Percentiles rank a stretch among this genome's conserved stretches.
These are phyloP conservation scores for Talaromyces rugulosus DNA, from an alignment of 2,329 filamentous ascomycete genomes.

Conservation along the genomic window DNA sequence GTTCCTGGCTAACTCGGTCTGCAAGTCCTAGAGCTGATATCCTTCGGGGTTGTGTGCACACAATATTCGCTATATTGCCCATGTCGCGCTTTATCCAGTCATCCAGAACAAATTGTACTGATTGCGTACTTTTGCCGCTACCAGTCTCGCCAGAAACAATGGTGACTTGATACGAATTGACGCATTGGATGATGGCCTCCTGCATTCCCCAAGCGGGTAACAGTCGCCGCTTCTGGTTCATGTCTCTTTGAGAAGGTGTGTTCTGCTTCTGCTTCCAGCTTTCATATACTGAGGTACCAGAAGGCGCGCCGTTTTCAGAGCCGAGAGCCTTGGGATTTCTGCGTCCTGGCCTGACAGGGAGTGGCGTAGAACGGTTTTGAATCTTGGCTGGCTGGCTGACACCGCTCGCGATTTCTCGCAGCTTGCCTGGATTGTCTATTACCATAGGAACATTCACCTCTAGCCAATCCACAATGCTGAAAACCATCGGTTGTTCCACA, in stretches of 20 bases:
- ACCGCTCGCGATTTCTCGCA: constrained; percentile 82
- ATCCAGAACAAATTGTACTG: constrained; percentile 91
- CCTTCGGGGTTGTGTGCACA: constrained; percentile 91
- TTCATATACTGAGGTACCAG: constrained; percentile 55
- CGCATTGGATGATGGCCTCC: constrained; percentile 70
- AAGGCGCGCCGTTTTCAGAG: constrained; percentile 56
- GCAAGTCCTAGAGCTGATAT: constrained; percentile 93
- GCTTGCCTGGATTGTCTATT: constrained; percentile 74
- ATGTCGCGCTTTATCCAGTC: constrained; percentile 75
- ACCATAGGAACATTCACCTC: constrained; percentile 79
- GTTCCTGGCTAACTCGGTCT: constrained; percentile 89
- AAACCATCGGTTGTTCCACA: constrained; percentile 84
- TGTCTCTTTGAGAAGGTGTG: constrained; percentile 63
- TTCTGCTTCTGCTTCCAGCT: constrained; percentile 68
- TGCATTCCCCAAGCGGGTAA: constrained; percentile 85
- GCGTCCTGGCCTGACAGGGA: constrained; percentile 25
- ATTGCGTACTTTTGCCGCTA: constrained; percentile 94
- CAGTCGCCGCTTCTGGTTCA: constrained; percentile 67
- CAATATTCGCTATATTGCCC: constrained; percentile 77
- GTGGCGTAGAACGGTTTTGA: constrained; percentile 16
- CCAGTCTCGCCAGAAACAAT: constrained; percentile 97
- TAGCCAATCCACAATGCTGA: constrained; percentile 85
- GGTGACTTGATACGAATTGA: constrained; percentile 76
- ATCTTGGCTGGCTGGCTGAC: constrained; percentile 47
- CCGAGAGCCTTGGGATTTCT: constrained; percentile 55